Base-by-base conservation (phyloP, 2,329 filamentous ascomycete species). In the Alternaria hordeiaustralica region DNA sequence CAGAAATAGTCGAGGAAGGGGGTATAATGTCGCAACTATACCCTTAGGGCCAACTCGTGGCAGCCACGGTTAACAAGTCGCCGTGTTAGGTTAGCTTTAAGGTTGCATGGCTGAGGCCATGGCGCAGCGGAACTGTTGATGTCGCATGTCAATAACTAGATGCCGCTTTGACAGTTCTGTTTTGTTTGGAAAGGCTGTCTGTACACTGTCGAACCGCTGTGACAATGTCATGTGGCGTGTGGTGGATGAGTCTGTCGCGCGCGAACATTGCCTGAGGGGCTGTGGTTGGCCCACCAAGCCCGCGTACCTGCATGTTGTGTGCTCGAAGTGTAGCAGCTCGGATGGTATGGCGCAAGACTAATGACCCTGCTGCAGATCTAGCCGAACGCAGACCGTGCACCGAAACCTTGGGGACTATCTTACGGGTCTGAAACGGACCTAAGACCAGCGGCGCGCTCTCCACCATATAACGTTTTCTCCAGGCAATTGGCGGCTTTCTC, bases 1-100 rank as follows among this genome's bases (percentile, higher is more conserved):
- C 60, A 46, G 55, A 51, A 47, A 58, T 51, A 64, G 59, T 60
- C 43, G 61, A 51, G 61, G 62, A 60, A 61, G 58, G 60, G 66
- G 66, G 68, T 65, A 69, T 69, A 66, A 66, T 66, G 66, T 69
- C 64, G 63, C 65, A 65, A 47, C 60, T 68, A 67, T 65, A 67
- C 62, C 56, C 51, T 46, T 69, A 67, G 67, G 58, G 45, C 28
- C 55, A 23, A 56, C 36, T 47, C 55, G 53, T 66, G 57, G 61
- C 57, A 55, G 20, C 51, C 56, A 57, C 23, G 10, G 50, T 63
- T 23, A 49, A 49, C 63, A 55, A 49, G 30, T 47, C 49, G 53
- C 63, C 61, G 55, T 28, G 53, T 65, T 51, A 63, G 64, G 60
- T 61, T 66, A 69, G 58, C 13, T n/a, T 30, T 61, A 62, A 53